A percentile compares a stretch with the other conserved stretches of the same genome.
Evolutionary conservation across 2,329 filamentous ascomycete species (phyloP).

Genomic region (Sphaerostilbella broomeana): DNA sequence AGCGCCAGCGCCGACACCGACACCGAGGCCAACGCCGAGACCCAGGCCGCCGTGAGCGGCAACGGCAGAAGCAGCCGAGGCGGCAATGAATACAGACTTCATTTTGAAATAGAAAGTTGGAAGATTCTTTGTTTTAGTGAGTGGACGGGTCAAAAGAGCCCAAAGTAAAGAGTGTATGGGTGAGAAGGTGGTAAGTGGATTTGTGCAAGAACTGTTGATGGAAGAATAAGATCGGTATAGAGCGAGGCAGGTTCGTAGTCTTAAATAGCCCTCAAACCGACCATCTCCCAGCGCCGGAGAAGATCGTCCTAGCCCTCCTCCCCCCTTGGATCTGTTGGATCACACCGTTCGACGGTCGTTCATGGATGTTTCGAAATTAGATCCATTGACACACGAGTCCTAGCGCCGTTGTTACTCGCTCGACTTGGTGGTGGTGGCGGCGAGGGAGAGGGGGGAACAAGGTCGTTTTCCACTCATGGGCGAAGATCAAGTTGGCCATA

Average conservation of each 20-base stretch:
- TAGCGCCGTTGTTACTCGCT: too few relatives aligned
- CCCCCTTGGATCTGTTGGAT: neutral
- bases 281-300: too few relatives aligned
- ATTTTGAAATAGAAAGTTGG: constrained; percentile 15
- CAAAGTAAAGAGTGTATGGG: constrained; percentile 16
- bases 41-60: constrained; percentile 12
- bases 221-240: neutral
- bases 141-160: constrained; percentile 18
- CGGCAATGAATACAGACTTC: constrained; percentile 21
- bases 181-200: constrained; percentile 9
- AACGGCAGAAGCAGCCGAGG: constrained; percentile 13
- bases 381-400: constrained; percentile 9
- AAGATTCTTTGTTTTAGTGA: constrained; percentile 13
- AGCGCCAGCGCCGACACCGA: neutral
- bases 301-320: neutral
- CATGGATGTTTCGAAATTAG: constrained; percentile 15
- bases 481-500: too few relatives aligned
- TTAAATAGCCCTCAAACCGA: constrained; percentile 18
- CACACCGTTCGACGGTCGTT: neutral
- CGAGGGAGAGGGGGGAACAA: constrained; percentile 1
- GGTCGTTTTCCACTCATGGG: constrained; percentile 3
- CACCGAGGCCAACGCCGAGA: neutral
- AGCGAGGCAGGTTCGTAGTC: constrained; percentile 13
- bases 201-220: constrained; percentile 13
- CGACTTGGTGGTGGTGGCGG: constrained; percentile 4